Evolutionary conservation across 208 protist genomes (phyloP).

Genomic region (Crithidia bombi): DNA sequence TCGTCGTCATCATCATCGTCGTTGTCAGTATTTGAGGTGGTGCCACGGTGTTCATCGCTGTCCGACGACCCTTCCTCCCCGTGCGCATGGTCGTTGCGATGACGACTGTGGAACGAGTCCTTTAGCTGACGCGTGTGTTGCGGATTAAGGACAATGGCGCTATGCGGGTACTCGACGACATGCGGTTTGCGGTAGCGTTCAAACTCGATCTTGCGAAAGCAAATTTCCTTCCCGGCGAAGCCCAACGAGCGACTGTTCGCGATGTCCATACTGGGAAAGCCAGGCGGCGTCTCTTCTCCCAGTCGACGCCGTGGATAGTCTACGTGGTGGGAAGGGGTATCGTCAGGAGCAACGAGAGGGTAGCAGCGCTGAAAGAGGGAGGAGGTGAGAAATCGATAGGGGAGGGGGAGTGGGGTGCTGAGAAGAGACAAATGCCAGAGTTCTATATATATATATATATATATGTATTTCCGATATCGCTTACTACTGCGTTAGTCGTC

Average conservation of each 20-base stretch:
- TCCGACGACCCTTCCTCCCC: slow-evolving; percentile 20
- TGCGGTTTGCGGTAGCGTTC: slow-evolving; percentile 87
- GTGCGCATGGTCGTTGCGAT: background rate
- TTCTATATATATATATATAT: no score
- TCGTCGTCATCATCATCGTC: slow-evolving; percentile 65
- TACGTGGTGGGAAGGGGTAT: no score
- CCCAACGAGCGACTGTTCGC: slow-evolving; percentile 55
- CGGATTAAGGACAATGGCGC: slow-evolving; percentile 88
- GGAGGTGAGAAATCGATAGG: no score
- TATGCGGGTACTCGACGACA: slow-evolving; percentile 81
- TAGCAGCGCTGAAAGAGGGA: no score
- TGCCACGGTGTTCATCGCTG: slow-evolving; percentile 1
- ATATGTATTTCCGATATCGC: no score
- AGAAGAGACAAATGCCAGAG: no score
- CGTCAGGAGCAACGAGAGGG: no score
- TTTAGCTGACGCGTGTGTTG: slow-evolving; percentile 68
- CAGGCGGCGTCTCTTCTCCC: no score
- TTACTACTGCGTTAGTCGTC: no score
- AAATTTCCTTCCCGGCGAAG: slow-evolving; percentile 54
- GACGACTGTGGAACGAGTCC: slow-evolving; percentile 9
- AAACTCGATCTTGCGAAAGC: slow-evolving; percentile 83
- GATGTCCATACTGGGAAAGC: slow-evolving; percentile 53
- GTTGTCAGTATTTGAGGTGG: background rate
- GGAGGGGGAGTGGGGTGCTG: no score
- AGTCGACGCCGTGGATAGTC: no score